phyloP scores from a whole-genome alignment of 176 grass and related monocot genomes.

The Panicum miliaceum region DNA sequence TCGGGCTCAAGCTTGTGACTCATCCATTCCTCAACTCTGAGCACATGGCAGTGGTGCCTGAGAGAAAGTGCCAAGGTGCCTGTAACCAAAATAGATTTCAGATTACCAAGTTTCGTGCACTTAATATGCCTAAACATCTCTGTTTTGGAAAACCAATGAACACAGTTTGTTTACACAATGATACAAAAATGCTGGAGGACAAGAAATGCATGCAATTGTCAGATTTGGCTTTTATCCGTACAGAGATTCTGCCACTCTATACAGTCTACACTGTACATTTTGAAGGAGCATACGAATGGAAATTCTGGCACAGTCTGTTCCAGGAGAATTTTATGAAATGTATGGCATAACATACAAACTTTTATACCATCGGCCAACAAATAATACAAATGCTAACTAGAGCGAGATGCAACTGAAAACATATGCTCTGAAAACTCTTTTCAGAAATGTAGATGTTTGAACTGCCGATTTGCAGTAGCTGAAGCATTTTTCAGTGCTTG shows the following conservation, averaged over 20 bases:
- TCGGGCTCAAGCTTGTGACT: no score
- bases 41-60: background rate
- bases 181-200: background rate
- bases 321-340: background rate
- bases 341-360: background rate
- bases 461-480: constrained; percentile 5
- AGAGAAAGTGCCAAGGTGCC: constrained; percentile 27
- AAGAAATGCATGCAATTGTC: constrained; percentile 2
- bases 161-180: background rate
- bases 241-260: background rate
- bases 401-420: constrained; percentile 29
- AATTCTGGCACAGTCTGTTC: constrained; percentile 1
- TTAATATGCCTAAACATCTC: background rate
- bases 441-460: constrained; percentile 35
- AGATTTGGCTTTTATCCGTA: constrained; percentile 24
- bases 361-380: constrained; percentile 8
- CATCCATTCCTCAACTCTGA: no score
- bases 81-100: constrained; percentile 36
- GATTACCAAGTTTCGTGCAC: background rate
- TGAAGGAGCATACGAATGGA: background rate
- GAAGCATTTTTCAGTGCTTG: background rate
- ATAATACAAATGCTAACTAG: background rate
- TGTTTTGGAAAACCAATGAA: background rate
- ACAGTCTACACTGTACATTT: background rate
- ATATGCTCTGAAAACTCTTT: constrained; percentile 5